A percentile compares a stretch with the other conserved stretches of the same genome.
phyloP scores from a whole-genome alignment of 139 green algal genomes.

The Trebouxia sp. region DNA sequence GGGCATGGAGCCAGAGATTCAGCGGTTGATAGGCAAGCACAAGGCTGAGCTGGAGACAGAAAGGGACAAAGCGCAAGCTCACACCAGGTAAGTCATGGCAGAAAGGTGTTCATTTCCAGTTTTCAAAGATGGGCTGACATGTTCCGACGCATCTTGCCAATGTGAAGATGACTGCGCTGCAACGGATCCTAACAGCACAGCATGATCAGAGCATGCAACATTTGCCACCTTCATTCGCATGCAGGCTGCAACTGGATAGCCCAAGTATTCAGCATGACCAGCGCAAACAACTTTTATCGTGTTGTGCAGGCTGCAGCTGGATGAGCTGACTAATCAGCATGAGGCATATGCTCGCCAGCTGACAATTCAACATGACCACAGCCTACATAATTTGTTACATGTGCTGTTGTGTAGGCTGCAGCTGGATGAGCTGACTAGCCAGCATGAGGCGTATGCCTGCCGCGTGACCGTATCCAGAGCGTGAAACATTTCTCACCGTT shows the following conservation, averaged over 20 bases:
- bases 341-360: slow-evolving; percentile 35
- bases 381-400: no score
- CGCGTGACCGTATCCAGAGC: slow-evolving; percentile 30
- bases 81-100: neutral
- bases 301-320: slow-evolving; percentile 16
- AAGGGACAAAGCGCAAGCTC: slow-evolving; percentile 29
- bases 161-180: neutral
- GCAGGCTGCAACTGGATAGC: no score
- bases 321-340: slow-evolving; percentile 25
- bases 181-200: no score
- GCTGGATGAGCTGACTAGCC: slow-evolving; percentile 18
- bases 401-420: slow-evolving; percentile 3
- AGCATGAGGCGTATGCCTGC: slow-evolving; percentile 40
- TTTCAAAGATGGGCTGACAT: neutral
- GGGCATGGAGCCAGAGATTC: slow-evolving; percentile 59
- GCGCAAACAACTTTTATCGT: no score
- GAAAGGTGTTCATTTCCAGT: neutral
- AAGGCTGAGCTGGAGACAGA: slow-evolving; percentile 44
- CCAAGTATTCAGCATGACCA: no score
- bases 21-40: slow-evolving; percentile 50
- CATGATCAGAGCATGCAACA: no score
- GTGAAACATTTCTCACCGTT: neutral
- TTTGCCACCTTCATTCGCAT: neutral
- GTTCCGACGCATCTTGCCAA: neutral
- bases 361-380: no score